Base-by-base conservation (phyloP, 306 rosid species). In the Argentina anserina region DNA sequence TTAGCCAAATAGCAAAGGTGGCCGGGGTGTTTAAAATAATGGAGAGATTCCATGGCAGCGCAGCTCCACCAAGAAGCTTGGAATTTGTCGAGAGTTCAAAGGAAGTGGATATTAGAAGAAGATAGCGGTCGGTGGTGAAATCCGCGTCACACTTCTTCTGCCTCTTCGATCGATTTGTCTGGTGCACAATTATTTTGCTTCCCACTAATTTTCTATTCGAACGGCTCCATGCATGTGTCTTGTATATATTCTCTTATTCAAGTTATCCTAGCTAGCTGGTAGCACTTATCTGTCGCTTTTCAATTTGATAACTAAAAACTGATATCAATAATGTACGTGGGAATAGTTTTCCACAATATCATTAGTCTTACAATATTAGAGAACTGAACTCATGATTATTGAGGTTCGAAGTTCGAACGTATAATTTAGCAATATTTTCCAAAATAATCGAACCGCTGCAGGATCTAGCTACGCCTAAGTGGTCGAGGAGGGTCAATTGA, bases 11-110 rank as follows among this genome's bases (percentile, higher is more conserved):
- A 29, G 65, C 65, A 59, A 59, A 28, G n/a, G 37, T 59, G 39
- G 65, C 65, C 65, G 39, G 26, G 17, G n/a, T 31, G 5, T 20
- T 70, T 23, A 29, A 55, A 25, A 65, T 0, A 23, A 72, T 0
- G 74, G 73, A 72, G 36, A 3, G 8, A 55, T 26, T 55, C 34
- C 20, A 56, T 56, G 13, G 21, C 65, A 14, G 18, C 65, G 71
- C 77, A 52, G 81, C 29, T 3, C 68, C 84, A 82, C 90, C 90
- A 79, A 81, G 87, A 81, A 76, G 75, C 83, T 81, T 79, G 87
- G 89, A 85, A 85, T 83, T 79, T 79, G 79, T 61, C 45, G 73
- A 25, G 59, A 56, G 65, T 80, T 67, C 70, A 68, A 40, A 14
- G 83, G 52, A 76, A 80, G 52, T 3, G 79, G 25, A 50, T 40